Evolutionary conservation across 1,139 yeast species (phyloP).

Genomic region (Starmera stellimalicola): DNA sequence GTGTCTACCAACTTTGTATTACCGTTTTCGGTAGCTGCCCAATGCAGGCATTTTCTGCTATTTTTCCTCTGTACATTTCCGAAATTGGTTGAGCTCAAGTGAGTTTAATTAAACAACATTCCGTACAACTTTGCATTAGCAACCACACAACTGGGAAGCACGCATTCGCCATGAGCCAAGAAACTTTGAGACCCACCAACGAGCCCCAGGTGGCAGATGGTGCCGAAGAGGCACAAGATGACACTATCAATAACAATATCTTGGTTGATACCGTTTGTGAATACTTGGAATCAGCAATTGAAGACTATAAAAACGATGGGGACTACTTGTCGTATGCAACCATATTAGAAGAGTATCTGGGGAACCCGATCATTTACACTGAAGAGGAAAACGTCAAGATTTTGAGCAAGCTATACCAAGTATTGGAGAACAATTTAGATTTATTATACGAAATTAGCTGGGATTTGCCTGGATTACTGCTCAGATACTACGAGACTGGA

Average conservation of each 20-base stretch:
- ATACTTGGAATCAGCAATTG: background rate
- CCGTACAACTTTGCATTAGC: too few relatives aligned
- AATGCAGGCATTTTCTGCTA: too few relatives aligned
- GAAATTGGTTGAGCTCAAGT: too few relatives aligned
- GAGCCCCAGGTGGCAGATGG: background rate
- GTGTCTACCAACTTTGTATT: too few relatives aligned
- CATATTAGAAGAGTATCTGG: slow-evolving; percentile 51
- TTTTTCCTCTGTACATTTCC: too few relatives aligned
- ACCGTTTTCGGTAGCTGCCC: too few relatives aligned
- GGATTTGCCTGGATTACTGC: slow-evolving; percentile 68
- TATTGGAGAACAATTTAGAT: slow-evolving; percentile 34
- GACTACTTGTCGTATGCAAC: slow-evolving; percentile 72
- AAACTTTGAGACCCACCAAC: background rate
- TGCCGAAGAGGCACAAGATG: background rate
- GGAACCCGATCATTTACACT: slow-evolving; percentile 36
- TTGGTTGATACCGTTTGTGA: background rate
- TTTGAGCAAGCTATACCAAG: slow-evolving; percentile 31
- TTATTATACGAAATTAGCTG: slow-evolving; percentile 69
- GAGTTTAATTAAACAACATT: too few relatives aligned
- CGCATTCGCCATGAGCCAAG: background rate
- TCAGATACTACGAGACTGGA: slow-evolving; percentile 32
- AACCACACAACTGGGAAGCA: too few relatives aligned
- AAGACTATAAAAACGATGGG: slow-evolving; percentile 24
- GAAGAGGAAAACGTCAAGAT: slow-evolving; percentile 38
- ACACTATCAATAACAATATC: background rate